These are phyloP conservation scores for Backusella macrospora DNA, from an alignment of 192 early-diverging fungal genomes.

Conservation along the genomic window DNA sequence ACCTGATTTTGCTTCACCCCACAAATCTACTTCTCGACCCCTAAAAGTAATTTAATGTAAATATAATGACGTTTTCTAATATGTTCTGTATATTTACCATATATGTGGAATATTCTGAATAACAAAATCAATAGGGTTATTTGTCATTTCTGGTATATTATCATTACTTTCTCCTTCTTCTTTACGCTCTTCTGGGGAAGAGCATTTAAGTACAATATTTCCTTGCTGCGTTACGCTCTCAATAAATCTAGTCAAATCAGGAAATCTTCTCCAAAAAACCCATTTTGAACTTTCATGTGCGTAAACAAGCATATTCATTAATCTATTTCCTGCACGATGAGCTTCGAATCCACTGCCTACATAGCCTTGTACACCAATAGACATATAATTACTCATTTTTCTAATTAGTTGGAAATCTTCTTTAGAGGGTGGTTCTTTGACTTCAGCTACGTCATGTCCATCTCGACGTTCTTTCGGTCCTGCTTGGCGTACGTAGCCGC, in stretches of 20 bases:
- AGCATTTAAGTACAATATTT: conserved; percentile 47
- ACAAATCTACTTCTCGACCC: conserved; percentile 72
- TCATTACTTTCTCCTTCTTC: conserved; percentile 26
- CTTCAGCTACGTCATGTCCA: conserved; percentile 39
- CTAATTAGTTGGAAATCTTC: conserved; percentile 31
- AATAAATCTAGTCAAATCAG: conserved; percentile 63
- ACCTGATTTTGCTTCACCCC: conserved; percentile 55
- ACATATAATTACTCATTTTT: conserved; percentile 75
- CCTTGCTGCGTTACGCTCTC: conserved; percentile 57
- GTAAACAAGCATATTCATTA: conserved; percentile 69
- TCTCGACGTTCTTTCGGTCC: conserved; percentile 55
- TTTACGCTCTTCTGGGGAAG: conserved; percentile 41
- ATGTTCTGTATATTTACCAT: conserved; percentile 40
- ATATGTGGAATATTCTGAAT: conserved; percentile 75
- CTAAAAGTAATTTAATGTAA: conserved; percentile 12
- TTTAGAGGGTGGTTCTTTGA: conserved; percentile 4
- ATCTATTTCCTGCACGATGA: conserved; percentile 64
- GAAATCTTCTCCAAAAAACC: conserved; percentile 63
- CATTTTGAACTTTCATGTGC: conserved; percentile 62
- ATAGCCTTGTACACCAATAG: conserved; percentile 72
- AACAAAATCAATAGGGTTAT: conserved; percentile 69
- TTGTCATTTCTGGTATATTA: conserved; percentile 51
- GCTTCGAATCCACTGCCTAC: conserved; percentile 74
- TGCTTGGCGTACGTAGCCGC: conserved; percentile 65
- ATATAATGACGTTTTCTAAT: background rate